phyloP scores from a whole-genome alignment of 164 flowering plant species.

The Saururus chinensis region DNA sequence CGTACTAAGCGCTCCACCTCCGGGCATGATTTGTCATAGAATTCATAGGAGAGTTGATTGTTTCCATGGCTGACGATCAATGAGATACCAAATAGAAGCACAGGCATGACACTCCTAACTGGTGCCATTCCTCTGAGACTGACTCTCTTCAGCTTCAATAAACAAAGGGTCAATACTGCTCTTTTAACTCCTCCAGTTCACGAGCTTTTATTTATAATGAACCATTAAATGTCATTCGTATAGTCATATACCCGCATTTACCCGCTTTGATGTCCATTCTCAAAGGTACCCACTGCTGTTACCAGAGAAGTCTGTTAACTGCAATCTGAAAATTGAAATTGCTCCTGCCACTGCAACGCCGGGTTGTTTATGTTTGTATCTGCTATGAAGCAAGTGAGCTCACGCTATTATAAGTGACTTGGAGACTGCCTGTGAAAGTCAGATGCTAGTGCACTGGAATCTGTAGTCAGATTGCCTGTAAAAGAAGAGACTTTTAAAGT shows the following conservation, averaged over 20 bases:
- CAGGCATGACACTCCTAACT: not conserved
- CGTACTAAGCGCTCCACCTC: conserved; percentile 36
- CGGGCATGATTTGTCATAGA: conserved; percentile 40
- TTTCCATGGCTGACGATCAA: not conserved
- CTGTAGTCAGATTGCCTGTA: too few relatives aligned
- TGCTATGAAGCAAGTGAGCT: too few relatives aligned
- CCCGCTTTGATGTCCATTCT: too few relatives aligned
- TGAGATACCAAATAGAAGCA: not conserved
- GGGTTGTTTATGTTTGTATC: not conserved
- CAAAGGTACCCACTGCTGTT: not conserved
- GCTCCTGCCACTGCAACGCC: not conserved
- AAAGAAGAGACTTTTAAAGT: too few relatives aligned
- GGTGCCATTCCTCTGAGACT: not conserved
- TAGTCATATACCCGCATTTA: too few relatives aligned
- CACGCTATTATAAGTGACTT: too few relatives aligned
- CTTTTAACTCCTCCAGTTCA: too few relatives aligned
- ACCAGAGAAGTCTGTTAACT: not conserved
- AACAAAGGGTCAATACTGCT: too few relatives aligned
- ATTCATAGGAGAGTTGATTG: conserved; percentile 22
- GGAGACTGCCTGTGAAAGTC: too few relatives aligned
- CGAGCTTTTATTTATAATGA: too few relatives aligned
- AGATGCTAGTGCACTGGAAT: too few relatives aligned
- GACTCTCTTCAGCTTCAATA: not conserved
- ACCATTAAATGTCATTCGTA: not conserved
- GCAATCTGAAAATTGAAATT: not conserved